A percentile compares a stretch with the other conserved stretches of the same genome.
Evolutionary conservation across 805 yeast species (phyloP).

Genomic region (Zygotorulaspora danielsina): DNA sequence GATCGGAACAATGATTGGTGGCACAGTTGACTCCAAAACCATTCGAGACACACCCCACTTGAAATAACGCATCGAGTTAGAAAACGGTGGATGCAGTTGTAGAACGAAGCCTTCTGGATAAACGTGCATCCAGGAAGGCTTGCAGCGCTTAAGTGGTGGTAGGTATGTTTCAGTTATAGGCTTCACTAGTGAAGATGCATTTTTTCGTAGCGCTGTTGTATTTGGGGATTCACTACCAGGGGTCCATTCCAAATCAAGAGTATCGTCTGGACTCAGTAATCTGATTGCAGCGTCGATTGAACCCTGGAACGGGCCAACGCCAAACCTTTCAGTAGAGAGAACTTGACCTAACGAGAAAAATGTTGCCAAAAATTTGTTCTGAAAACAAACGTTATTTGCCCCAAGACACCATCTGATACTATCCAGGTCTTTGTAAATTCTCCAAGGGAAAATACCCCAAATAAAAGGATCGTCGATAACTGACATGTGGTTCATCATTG

Average conservation of each 20-base stretch:
- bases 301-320: conserved; percentile 89
- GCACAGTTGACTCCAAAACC: conserved; percentile 71
- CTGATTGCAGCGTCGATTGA: conserved; percentile 82
- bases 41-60: conserved; percentile 92
- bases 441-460: conserved; percentile 82
- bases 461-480: conserved; percentile 86
- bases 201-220: neutral
- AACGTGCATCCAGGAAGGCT: conserved; percentile 86
- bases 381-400: conserved; percentile 86
- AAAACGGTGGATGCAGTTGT: conserved; percentile 73
- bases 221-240: conserved; percentile 16
- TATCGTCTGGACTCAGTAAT: conserved; percentile 73
- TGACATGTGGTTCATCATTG: conserved; percentile 91
- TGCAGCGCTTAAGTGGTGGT: conserved; percentile 56
- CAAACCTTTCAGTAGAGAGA: conserved; percentile 82
- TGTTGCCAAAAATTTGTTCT: conserved; percentile 43
- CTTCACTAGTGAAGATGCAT: conserved; percentile 3
- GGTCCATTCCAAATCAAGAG: conserved; percentile 41
- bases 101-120: conserved; percentile 95
- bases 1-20: conserved; percentile 86
- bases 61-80: conserved; percentile 88
- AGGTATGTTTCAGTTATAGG: conserved; percentile 34
- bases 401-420: conserved; percentile 91
- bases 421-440: conserved; percentile 55
- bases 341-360: conserved; percentile 88